phyloP scores from a whole-genome alignment of 176 grass and related monocot species.

The Panicum miliaceum region DNA sequence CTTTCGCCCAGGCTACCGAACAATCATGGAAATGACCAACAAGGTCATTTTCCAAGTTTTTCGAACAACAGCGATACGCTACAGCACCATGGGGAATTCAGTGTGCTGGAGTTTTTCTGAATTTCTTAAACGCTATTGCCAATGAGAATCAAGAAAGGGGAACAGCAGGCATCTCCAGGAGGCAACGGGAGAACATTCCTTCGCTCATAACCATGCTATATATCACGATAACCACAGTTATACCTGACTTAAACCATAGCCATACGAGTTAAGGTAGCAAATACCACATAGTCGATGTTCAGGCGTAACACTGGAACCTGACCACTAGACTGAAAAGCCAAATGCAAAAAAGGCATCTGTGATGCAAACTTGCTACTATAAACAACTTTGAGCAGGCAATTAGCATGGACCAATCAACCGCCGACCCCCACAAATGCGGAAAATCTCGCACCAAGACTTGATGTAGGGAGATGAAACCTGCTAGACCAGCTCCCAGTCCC shows the following conservation, averaged over 20 bases:
- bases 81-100: neutral
- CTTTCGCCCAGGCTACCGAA: neutral
- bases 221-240: conserved; percentile 49
- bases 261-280: conserved; percentile 47
- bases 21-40: neutral
- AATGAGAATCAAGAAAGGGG: neutral
- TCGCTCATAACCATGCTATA: conserved; percentile 52
- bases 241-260: conserved; percentile 46
- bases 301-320: conserved; percentile 38
- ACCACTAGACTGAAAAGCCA: conserved; percentile 45
- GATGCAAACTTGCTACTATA: conserved; percentile 47
- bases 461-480: conserved; percentile 6
- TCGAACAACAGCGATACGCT: neutral
- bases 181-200: neutral
- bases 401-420: conserved; percentile 47
- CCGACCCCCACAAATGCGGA: conserved; percentile 23
- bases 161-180: neutral
- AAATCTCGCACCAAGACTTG: conserved; percentile 39
- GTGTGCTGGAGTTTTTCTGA: neutral
- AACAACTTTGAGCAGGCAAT: conserved; percentile 42
- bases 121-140: neutral
- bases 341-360: conserved; percentile 51
- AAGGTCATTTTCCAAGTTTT: neutral
- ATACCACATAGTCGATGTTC: conserved; percentile 40
- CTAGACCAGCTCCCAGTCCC: conserved; percentile 61